phyloP scores from a whole-genome alignment of 345 rosid species.

The Populus simonii region DNA sequence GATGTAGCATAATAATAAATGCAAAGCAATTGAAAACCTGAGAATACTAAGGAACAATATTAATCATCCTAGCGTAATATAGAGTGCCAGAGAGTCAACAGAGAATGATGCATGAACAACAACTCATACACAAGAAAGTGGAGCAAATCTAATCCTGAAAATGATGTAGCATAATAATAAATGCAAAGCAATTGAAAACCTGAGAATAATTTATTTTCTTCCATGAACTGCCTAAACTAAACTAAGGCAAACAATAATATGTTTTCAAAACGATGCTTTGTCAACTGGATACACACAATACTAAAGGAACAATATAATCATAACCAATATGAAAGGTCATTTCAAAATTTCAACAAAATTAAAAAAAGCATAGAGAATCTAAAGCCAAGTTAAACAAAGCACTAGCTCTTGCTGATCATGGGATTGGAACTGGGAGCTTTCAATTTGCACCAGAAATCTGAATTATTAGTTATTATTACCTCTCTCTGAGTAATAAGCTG shows the following conservation, averaged over 20 bases:
- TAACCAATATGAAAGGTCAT: background rate
- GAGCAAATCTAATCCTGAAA: too few species aligned
- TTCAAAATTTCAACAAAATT: background rate
- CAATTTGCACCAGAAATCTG: background rate
- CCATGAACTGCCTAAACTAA: slow-evolving; percentile 41
- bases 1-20: background rate
- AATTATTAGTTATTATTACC: slow-evolving; percentile 26
- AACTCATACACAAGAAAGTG: too few species aligned
- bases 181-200: background rate
- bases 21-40: background rate
- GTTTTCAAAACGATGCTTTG: background rate
- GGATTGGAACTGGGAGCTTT: background rate
- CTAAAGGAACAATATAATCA: background rate
- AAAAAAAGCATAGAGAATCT: background rate
- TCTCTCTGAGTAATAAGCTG: slow-evolving; percentile 97
- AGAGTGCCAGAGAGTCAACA: too few species aligned
- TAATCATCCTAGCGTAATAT: too few species aligned
- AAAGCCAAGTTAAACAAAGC: background rate
- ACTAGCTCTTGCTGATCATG: background rate
- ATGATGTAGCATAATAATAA: background rate
- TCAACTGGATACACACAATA: background rate
- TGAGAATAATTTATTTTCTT: slow-evolving; percentile 40
- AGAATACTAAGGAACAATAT: too few species aligned
- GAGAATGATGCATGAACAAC: too few species aligned
- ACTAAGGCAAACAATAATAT: background rate